Evolutionary conservation across 2,329 filamentous ascomycete genomes (phyloP).

Genomic region (Calonectria pauciramosa): DNA sequence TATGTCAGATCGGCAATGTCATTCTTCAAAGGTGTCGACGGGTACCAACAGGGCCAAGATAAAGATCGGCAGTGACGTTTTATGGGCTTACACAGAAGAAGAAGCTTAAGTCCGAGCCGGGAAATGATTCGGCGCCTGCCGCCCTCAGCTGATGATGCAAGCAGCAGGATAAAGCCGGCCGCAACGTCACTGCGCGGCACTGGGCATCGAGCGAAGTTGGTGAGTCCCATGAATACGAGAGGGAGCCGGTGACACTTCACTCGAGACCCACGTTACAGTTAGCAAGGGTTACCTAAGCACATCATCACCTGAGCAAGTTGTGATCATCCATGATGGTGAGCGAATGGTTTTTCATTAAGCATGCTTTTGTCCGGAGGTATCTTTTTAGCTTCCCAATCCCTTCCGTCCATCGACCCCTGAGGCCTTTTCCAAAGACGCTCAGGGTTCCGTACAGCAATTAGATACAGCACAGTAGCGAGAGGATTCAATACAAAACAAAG

Average conservation of each 20-base stretch:
- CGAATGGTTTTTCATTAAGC: constrained; percentile 40
- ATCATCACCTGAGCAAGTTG: constrained; percentile 14
- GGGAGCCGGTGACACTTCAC: constrained; percentile 35
- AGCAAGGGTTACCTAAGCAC: constrained; percentile 12
- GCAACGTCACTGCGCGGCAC: constrained; percentile 39
- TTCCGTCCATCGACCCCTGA: constrained; percentile 36
- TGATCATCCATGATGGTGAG: constrained; percentile 23
- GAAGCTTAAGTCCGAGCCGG: constrained; percentile 19
- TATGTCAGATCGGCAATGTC: constrained; percentile 32
- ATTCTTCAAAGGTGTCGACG: constrained; percentile 30
- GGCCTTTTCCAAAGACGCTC: constrained; percentile 37
- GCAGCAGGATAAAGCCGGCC: not conserved
- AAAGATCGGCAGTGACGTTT: constrained; percentile 42
- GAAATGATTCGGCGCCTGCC: constrained; percentile 23
- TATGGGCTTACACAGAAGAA: constrained; percentile 11
- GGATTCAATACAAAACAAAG: constrained; percentile 32
- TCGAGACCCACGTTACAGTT: constrained; percentile 17
- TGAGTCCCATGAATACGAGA: constrained; percentile 34
- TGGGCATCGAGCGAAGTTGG: constrained; percentile 4
- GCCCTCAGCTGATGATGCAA: constrained; percentile 17
- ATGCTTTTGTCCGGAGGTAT: constrained; percentile 46
- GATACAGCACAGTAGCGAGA: constrained; percentile 40
- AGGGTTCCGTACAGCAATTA: constrained; percentile 33
- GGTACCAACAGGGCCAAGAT: constrained; percentile 33
- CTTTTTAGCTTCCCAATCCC: constrained; percentile 42